Percentiles rank a stretch among this genome's conserved stretches.
These are phyloP conservation scores for Xylaria intraflava DNA, from an alignment of 495 filamentous ascomycete species.

Conservation along the genomic window DNA sequence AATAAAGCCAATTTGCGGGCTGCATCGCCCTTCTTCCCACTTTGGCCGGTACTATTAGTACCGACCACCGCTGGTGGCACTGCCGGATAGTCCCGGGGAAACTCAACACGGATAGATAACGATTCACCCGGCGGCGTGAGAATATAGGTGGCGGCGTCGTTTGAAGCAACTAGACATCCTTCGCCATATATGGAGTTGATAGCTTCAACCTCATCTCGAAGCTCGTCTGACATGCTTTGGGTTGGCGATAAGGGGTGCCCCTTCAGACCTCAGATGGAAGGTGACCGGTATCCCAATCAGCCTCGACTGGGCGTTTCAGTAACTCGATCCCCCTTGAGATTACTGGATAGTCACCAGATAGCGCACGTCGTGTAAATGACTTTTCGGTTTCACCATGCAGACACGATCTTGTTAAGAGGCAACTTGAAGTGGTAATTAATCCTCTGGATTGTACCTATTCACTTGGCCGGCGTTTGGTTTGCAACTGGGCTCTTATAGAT, in stretches of 20 bases:
- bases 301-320: not conserved
- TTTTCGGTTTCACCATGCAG: not conserved
- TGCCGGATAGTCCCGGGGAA: conserved; percentile 65
- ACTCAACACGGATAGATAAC: conserved; percentile 55
- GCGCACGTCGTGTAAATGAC: not conserved
- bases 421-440: not conserved
- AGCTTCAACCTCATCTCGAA: conserved; percentile 76
- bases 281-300: not conserved
- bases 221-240: conserved; percentile 60
- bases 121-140: conserved; percentile 44
- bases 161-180: conserved; percentile 47
- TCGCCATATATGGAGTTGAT: conserved; percentile 91
- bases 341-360: not conserved
- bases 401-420: too few relatives aligned
- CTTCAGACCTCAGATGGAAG: not conserved
- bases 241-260: conserved; percentile 3
- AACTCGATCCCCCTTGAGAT: not conserved
- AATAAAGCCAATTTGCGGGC: conserved; percentile 59
- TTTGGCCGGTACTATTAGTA: conserved; percentile 51
- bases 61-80: conserved; percentile 64
- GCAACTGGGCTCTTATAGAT: too few relatives aligned
- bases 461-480: too few relatives aligned
- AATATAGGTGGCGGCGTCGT: conserved; percentile 35
- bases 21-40: conserved; percentile 60
- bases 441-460: too few relatives aligned